phyloP scores from a whole-genome alignment of 345 rosid species.

The Ricinus communis region DNA sequence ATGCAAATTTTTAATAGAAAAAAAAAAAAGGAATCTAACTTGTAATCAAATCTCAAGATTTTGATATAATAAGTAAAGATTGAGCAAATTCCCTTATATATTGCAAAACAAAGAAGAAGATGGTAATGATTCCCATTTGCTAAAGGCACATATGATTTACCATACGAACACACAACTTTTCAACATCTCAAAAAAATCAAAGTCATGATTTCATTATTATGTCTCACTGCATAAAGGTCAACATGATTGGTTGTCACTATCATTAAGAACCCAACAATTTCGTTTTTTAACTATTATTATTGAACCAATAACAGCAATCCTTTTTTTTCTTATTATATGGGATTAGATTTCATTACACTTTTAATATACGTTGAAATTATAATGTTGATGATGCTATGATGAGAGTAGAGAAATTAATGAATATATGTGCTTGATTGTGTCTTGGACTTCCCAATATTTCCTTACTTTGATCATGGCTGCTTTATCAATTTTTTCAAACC shows the following conservation, averaged over 20 bases:
- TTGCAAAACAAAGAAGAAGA: too few species aligned
- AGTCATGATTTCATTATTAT: slow-evolving; percentile 15
- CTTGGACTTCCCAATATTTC: slow-evolving; percentile 5
- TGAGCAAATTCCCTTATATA: too few species aligned
- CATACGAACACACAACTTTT: too few species aligned
- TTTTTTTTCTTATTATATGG: not conserved
- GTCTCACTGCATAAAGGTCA: slow-evolving; percentile 9
- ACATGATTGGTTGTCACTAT: slow-evolving; percentile 28
- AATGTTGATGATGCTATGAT: slow-evolving; percentile 26
- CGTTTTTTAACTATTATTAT: not conserved
- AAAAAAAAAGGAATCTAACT: too few species aligned
- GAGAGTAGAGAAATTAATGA: slow-evolving; percentile 4
- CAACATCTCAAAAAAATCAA: too few species aligned
- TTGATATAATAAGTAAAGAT: too few species aligned
- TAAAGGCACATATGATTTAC: too few species aligned
- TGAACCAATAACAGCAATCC: slow-evolving; percentile 13
- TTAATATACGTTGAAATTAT: not conserved
- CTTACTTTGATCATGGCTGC: not conserved
- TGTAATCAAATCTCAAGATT: too few species aligned
- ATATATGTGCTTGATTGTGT: slow-evolving; percentile 13
- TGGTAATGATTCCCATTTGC: too few species aligned
- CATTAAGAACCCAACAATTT: slow-evolving; percentile 10
- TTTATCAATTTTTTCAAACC: slow-evolving; percentile 10
- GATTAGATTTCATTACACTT: not conserved
- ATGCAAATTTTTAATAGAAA: too few species aligned